Conservation (phyloP, 2,329 filamentous ascomycete genomes). For the Venturia aucupariae region DNA sequence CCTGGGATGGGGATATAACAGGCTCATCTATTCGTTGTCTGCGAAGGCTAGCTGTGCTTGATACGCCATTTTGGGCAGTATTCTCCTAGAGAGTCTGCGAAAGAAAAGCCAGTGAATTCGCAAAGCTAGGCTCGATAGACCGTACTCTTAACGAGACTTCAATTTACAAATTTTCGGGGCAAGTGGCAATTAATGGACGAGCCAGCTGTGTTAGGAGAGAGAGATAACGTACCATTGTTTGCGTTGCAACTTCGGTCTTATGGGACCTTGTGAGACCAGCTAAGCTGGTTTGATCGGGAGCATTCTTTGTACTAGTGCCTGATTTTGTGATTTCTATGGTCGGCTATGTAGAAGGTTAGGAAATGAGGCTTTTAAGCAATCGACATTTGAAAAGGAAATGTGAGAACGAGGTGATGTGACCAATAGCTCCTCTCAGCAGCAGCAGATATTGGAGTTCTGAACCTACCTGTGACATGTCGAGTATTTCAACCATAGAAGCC, state of each 20-base stretch:
- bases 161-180: no score
- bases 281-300: slow-evolving; percentile 1
- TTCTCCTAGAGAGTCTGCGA: no score
- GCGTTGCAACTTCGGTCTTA: not conserved
- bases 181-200: no score
- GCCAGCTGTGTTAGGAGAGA: no score
- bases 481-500: not conserved
- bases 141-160: no score
- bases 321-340: not conserved
- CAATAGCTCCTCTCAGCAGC: not conserved
- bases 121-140: no score
- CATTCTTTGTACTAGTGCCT: not conserved
- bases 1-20: no score
- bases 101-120: no score
- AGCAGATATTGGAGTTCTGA: not conserved
- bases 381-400: not conserved
- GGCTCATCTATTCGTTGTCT: no score
- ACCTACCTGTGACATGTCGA: slow-evolving; percentile 5
- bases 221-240: not conserved
- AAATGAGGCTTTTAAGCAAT: not conserved
- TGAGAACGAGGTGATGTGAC: not conserved
- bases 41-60: no score
- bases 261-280: not conserved
- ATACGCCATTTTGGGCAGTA: no score
- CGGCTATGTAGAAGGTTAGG: not conserved